phyloP scores from a whole-genome alignment of 768 basidiomycete species.

The Rhizopogon roseolus region DNA sequence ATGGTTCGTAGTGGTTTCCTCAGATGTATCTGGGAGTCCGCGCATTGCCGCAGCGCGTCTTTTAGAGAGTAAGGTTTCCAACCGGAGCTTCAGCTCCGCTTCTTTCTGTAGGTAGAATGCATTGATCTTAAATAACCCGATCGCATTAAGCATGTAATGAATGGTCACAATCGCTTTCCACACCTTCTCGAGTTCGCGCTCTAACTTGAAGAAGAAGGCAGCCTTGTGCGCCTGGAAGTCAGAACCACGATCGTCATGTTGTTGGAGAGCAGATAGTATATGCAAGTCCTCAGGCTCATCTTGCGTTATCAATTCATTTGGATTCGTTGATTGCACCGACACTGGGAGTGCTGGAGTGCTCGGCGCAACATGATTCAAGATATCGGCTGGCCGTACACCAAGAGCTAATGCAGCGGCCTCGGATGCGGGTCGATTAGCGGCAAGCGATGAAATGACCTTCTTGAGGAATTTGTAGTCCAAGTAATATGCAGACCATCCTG shows the following conservation, averaged over 20 bases:
- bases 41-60: slow-evolving; percentile 77
- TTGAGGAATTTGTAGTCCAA: slow-evolving; percentile 98
- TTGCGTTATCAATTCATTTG: slow-evolving; percentile 11
- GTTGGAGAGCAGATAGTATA: slow-evolving; percentile 54
- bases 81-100: slow-evolving; percentile 85
- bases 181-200: slow-evolving; percentile 96
- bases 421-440: slow-evolving; percentile 83
- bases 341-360: slow-evolving; percentile 26
- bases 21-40: slow-evolving; percentile 62
- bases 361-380: slow-evolving; percentile 25
- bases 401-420: slow-evolving; percentile 86
- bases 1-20: slow-evolving; percentile 51
- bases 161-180: slow-evolving; percentile 10
- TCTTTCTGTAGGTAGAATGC: slow-evolving; percentile 97
- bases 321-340: slow-evolving; percentile 21
- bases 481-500: slow-evolving; percentile 94
- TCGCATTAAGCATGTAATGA: slow-evolving; percentile 2
- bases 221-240: slow-evolving; percentile 94
- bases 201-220: slow-evolving; percentile 98
- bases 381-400: slow-evolving; percentile 68
- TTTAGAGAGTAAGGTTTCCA: slow-evolving; percentile 91
- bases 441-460: slow-evolving; percentile 96
- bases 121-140: slow-evolving; percentile 68
- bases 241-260: slow-evolving; percentile 71
- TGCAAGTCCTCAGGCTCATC: slow-evolving; percentile 48